Base-by-base conservation (phyloP, 2,329 filamentous ascomycete species). In the Alternaria metachromatica region DNA sequence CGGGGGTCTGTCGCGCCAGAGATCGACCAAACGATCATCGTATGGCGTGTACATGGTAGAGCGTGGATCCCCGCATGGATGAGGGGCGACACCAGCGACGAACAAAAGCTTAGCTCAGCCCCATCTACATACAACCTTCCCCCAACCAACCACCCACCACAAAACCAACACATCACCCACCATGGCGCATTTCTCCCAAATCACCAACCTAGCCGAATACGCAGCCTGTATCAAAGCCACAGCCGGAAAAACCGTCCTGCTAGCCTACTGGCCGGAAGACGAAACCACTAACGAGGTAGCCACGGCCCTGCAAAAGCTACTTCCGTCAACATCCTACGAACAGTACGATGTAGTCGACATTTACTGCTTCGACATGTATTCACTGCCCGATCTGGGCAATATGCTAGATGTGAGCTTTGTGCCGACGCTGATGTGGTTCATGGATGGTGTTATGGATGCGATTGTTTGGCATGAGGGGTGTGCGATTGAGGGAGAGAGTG, bases 381-480 rank as follows among this genome's bases (percentile, higher is more conserved):
- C 65, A n/a, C 43, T 73, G 28, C 72, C 72, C 1, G 66, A 69
- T 20, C 66, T 74, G 20, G 71, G 65, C 0, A 63, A 66, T 3
- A 60, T 67, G 57, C 26, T 74, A 63, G 69, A 70, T 48, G 49
- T 73, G 8, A 66, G 51, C 30, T 74, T 74, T 67, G 71, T 73
- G 49, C 72, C 72, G 9, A 71, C 62, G 26, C 46, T 74, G 20
- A 71, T 73, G 68, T 74, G 71, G 71, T 74, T 72, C 26, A 63
- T 60, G 30, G 69, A 74, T 50, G 65, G 68, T 3, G 59, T 68
- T 15, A 63, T 65, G 50, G 72, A 74, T 62, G 56, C 72, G 11
- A 53, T 73, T 44, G 69, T 72, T 6, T 74, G 72, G 72, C 72
- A 74, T 51, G 65, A 71, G 23, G 72, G 72, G 3, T 70, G 71